Evolutionary conservation across 2,329 filamentous ascomycete species (phyloP).

Genomic region (Cladobotryum protrusum): DNA sequence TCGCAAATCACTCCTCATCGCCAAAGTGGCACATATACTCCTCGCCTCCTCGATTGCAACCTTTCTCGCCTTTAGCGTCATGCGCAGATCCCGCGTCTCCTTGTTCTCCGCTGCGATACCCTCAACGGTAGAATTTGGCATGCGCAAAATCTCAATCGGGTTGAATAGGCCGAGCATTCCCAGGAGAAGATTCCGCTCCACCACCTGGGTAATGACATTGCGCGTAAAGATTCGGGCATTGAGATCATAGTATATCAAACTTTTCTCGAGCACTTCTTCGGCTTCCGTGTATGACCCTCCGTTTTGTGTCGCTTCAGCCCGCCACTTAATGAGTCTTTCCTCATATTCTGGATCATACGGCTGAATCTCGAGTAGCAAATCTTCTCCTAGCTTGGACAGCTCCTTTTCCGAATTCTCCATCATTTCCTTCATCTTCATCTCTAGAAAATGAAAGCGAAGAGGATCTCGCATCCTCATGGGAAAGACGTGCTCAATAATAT

Average conservation of each 20-base stretch:
- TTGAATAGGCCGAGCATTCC: constrained; percentile 48
- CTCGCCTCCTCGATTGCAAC: constrained; percentile 45
- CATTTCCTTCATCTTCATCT: constrained; percentile 41
- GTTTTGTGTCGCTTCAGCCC: constrained; percentile 34
- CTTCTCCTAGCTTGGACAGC: constrained; percentile 39
- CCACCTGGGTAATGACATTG: constrained; percentile 47
- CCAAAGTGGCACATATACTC: constrained; percentile 42
- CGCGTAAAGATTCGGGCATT: constrained; percentile 47
- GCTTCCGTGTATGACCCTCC: constrained; percentile 44
- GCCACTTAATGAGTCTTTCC: constrained; percentile 43
- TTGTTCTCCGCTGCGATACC: constrained; percentile 48
- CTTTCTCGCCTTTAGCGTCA: constrained; percentile 42
- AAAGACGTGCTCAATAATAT: constrained; percentile 46
- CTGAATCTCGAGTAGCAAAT: constrained; percentile 48
- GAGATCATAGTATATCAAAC: constrained; percentile 50
- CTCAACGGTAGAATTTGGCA: constrained; percentile 40
- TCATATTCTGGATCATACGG: constrained; percentile 50
- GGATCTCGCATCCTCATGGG: constrained; percentile 46
- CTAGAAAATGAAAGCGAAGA: constrained; percentile 42
- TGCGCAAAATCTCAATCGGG: constrained; percentile 44
- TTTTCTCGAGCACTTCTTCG: constrained; percentile 49
- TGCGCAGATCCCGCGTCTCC: constrained; percentile 44
- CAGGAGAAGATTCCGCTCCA: constrained; percentile 45
- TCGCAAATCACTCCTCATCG: constrained; percentile 47
- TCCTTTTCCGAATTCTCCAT: constrained; percentile 42